Base-by-base conservation (phyloP, 139 green algal species). In the Pleodorina starrii region DNA sequence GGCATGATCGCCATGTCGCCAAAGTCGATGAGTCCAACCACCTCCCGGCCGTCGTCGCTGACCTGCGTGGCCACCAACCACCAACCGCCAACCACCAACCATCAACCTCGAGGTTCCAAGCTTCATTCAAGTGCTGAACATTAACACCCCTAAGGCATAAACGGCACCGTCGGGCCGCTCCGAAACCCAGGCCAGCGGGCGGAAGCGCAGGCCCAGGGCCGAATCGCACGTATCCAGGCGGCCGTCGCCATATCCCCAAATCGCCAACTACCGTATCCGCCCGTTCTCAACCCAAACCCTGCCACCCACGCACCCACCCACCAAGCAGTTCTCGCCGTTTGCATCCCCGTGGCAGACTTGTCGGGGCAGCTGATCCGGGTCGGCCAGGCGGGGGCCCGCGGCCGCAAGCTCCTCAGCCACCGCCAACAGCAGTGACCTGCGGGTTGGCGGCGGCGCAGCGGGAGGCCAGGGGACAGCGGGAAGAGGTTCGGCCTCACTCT, bases 341-440 rank as follows among this genome's bases (percentile, higher is more conserved):
- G 82, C 82, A 63, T 88, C 82, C 35, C 63, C 63, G 21, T 88
- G 82, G 82, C 82, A 88, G 1, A 79, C 63, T 63, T 88, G 82
- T 1, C 60, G 81, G 9, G 60, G 81, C 43, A 78, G 81, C 17
- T 66, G 7, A 17, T 5, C 21, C 29, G 79, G 81, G 42, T 36
- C 32, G n/a, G 44, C 66, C 32, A 88, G 66, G 9, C 2, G 44
- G 32, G 66, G 63, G 2, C 40, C 82, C 2, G n/a, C 63, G 6
- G 66, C n/a, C 9, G 35, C 21, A 43, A 88, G 66, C 63, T 88
- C 44, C 0, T 43, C 43, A 21, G 82, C 82, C 19, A 88, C 82
- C 0, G 6, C 9, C 0, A 87, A 78, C 54, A 87, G 87, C 43
- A 57, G 32, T 1, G 46, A 68, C 66, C 82, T 88, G 82, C 3